Base-by-base conservation (phyloP, 805 yeast genomes). In the Nakazawaea siamensis region DNA sequence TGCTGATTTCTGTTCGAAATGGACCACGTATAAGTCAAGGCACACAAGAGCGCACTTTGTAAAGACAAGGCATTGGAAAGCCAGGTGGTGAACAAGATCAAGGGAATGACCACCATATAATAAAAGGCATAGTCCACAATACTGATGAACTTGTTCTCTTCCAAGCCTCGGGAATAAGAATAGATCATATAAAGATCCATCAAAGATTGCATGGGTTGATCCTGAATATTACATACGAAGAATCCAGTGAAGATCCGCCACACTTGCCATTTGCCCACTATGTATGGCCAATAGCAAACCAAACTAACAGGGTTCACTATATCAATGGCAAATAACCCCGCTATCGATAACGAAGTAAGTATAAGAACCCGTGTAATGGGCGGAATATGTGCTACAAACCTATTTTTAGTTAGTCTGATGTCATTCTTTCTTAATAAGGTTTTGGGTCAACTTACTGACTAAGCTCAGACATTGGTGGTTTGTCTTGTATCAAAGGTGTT, bases 11-110 rank as follows among this genome's bases (percentile, higher is more conserved):
- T 67, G 50, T 65, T 70, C 14, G 66, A 62, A 27, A 80, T 57
- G 18, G 80, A 69, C 83, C 84, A 78, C 17, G 77, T 66, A 47
- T 65, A 74, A 3, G 79, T 71, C 30, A 76, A 59, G 31, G 80
- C 73, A 13, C 74, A 65, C 25, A 71, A 49, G 43, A 76, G 58
- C 37, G 70, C 67, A 1, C 58, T 52, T 18, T 42, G 55, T 33
- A 47, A 52, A 26, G 49, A 59, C 35, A 43, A 50, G 18, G 45
- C 37, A 14, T 43, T 48, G 17, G 65, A 58, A 33, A 46, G 40
- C 2, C 56, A 41, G 5, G 71, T 49, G 5, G 52, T 35, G 3
- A 60, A 16, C n/a, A 67, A 48, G 12, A 73, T 65, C 21, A 67
- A 47, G 5, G 76, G 70, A 10, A 76, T 64, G 3, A 70, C 56